Conservation (phyloP, 495 filamentous ascomycete species). For the Endocarpon pusillum region DNA sequence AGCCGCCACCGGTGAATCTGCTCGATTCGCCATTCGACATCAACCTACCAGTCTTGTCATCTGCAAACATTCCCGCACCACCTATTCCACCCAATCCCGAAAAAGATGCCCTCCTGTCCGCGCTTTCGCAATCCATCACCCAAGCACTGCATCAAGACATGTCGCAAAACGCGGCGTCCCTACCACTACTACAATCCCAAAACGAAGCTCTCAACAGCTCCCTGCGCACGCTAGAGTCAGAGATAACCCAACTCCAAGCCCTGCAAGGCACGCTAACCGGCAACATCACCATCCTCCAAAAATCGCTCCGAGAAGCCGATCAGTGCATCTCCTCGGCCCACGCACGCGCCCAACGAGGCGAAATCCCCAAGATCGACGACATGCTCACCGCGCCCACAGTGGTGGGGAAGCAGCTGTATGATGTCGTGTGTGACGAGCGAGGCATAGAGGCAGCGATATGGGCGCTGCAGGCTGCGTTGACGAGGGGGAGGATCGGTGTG, state of each 20-base stretch:
- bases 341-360: constrained; percentile 9
- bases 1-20: constrained; percentile 44
- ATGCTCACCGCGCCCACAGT: constrained; percentile 87
- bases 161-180: constrained; percentile 47
- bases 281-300: constrained; percentile 63
- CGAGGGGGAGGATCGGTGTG: constrained; percentile 62
- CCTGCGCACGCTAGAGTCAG: constrained; percentile 45
- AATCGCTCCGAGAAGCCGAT: constrained; percentile 63
- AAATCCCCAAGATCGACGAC: constrained; percentile 58
- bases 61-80: constrained; percentile 44
- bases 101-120: constrained; percentile 73
- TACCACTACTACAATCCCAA: constrained; percentile 62
- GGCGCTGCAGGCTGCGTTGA: constrained; percentile 64
- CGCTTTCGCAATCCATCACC: constrained; percentile 52
- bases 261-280: constrained; percentile 51
- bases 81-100: constrained; percentile 93
- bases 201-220: constrained; percentile 56
- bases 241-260: constrained; percentile 50
- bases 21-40: constrained; percentile 51
- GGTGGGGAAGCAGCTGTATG: constrained; percentile 82
- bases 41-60: constrained; percentile 36
- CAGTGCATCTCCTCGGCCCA: constrained; percentile 51
- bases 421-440: constrained; percentile 68
- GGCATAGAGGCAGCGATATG: constrained; percentile 73
- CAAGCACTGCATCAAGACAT: constrained; percentile 46